Percentiles rank a stretch among this genome's conserved stretches.
phyloP scores from a whole-genome alignment of 2,329 filamentous ascomycete species.

The Phialocephala sp. region DNA sequence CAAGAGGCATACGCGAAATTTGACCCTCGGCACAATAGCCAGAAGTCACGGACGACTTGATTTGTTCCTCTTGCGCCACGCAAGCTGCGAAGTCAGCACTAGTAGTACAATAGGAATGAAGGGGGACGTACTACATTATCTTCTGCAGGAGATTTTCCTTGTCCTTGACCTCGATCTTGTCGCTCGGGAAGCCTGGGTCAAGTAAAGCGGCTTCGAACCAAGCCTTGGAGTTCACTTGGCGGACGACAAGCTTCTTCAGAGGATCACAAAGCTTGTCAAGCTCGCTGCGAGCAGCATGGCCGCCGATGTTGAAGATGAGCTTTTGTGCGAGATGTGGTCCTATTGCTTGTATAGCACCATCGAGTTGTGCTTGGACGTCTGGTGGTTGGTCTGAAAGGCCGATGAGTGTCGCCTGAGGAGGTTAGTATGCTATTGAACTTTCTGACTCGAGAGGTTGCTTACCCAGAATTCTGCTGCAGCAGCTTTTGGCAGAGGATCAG shows the following conservation, averaged over 20 bases:
- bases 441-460: conserved; percentile 23
- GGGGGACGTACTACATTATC: conserved; percentile 57
- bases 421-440: conserved; percentile 3
- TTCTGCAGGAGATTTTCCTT: conserved; percentile 71
- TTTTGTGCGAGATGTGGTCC: conserved; percentile 65
- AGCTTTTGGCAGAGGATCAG: conserved; percentile 76
- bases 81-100: conserved; percentile 50
- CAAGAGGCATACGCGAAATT: conserved; percentile 66
- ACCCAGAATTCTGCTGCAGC: conserved; percentile 80
- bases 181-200: conserved; percentile 56
- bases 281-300: conserved; percentile 72
- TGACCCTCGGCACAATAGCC: conserved; percentile 67
- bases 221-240: conserved; percentile 58
- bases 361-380: conserved; percentile 48
- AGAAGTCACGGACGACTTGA: conserved; percentile 73
- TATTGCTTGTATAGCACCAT: conserved; percentile 60
- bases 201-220: conserved; percentile 69
- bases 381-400: conserved; percentile 47
- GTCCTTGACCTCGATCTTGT: conserved; percentile 62
- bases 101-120: background rate
- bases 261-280: conserved; percentile 74
- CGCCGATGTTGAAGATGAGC: conserved; percentile 69
- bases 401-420: conserved; percentile 57
- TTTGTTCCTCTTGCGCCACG: conserved; percentile 69
- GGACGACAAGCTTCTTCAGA: conserved; percentile 68